Conservation (phyloP, 495 filamentous ascomycete genomes). For the Lophiotrema nucula region DNA sequence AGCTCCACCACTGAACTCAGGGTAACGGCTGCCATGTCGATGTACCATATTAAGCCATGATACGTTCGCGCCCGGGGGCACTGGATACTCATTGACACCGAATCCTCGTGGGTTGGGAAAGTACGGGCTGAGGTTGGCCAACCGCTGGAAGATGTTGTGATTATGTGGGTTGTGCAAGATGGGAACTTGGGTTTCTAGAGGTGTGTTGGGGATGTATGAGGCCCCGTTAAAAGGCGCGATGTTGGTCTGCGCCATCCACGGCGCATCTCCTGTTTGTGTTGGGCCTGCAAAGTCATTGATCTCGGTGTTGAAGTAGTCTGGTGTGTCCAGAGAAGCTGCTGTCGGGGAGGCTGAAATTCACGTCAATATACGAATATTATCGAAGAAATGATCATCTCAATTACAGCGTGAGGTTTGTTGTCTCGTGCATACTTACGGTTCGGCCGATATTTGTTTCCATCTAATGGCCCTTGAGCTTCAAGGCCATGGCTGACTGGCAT, state of each 20-base stretch:
- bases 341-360: neutral
- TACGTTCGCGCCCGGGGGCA: constrained; percentile 56
- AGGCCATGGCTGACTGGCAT: neutral
- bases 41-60: constrained; percentile 53
- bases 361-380: neutral
- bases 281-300: constrained; percentile 45
- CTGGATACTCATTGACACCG: constrained; percentile 56
- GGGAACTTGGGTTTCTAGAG: constrained; percentile 57
- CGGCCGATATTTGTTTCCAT: too few relatives aligned
- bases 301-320: constrained; percentile 58
- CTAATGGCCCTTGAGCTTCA: neutral
- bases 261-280: constrained; percentile 55
- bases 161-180: constrained; percentile 50
- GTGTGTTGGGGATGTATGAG: constrained; percentile 54
- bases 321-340: constrained; percentile 34
- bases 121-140: constrained; percentile 54
- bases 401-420: too few relatives aligned
- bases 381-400: too few relatives aligned
- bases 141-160: constrained; percentile 55
- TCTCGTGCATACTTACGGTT: neutral
- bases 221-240: constrained; percentile 50
- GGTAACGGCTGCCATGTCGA: constrained; percentile 49
- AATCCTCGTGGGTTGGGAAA: constrained; percentile 31
- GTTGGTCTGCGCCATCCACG: constrained; percentile 59
- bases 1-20: constrained; percentile 33